Conservation (phyloP, 345 rosid genomes). For the Gossypium anomalum region DNA sequence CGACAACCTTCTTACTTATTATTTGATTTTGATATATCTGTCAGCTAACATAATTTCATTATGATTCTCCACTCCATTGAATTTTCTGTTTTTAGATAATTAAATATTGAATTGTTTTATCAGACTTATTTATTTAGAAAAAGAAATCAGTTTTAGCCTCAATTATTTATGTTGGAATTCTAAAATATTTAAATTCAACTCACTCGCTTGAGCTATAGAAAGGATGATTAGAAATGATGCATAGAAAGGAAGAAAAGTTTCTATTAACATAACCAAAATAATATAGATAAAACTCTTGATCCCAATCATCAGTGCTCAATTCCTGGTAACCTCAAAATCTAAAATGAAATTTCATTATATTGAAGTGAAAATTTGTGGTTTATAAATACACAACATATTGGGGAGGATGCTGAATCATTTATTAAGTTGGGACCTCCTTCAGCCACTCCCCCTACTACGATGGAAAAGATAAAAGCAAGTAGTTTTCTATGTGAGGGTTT, state of each 20-base stretch:
- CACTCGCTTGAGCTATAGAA: too few relatives aligned
- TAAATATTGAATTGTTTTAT: not conserved
- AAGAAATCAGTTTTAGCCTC: too few relatives aligned
- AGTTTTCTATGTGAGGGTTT: conserved; percentile 5
- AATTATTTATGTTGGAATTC: not conserved
- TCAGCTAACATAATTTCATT: not conserved
- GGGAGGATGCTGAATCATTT: conserved; percentile 2
- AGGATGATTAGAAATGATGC: not conserved
- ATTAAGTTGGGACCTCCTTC: conserved; percentile 2
- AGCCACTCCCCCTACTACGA: not conserved
- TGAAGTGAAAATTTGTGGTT: conserved; percentile 10
- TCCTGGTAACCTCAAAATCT: not conserved
- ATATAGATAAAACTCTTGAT: not conserved
- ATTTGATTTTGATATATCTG: not conserved
- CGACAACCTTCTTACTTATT: not conserved
- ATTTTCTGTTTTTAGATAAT: too few relatives aligned
- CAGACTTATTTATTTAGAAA: not conserved
- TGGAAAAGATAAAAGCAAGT: not conserved
- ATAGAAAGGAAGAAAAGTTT: not conserved
- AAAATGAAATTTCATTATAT: not conserved
- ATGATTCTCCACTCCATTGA: not conserved
- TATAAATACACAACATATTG: conserved; percentile 15
- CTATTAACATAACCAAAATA: not conserved
- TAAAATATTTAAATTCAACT: too few relatives aligned
- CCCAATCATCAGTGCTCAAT: not conserved